Conservation (phyloP, 805 yeast species). For the Kluyveromyces dobzhanskii region DNA sequence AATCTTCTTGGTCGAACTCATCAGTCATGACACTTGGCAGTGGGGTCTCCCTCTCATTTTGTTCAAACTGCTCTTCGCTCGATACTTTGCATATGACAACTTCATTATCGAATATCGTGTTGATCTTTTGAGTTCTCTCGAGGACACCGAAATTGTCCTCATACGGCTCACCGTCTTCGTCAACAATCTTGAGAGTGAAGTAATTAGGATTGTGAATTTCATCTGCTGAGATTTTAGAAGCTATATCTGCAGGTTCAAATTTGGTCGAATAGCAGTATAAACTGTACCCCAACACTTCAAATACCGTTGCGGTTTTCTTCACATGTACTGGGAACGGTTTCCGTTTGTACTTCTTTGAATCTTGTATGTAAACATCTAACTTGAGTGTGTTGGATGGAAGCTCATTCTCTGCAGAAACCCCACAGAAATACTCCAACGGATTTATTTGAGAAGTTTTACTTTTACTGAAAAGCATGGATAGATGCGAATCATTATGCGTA, state of each 20-base stretch:
- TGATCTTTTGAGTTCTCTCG: slow-evolving; percentile 55
- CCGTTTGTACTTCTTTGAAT: slow-evolving; percentile 18
- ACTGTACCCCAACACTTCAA: slow-evolving; percentile 27
- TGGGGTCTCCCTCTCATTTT: slow-evolving; percentile 48
- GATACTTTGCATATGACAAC: slow-evolving; percentile 63
- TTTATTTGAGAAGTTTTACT: slow-evolving; percentile 15
- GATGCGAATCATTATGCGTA: slow-evolving; percentile 42
- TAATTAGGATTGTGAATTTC: slow-evolving; percentile 22
- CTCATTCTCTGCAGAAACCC: slow-evolving; percentile 27
- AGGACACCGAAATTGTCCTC: slow-evolving; percentile 86
- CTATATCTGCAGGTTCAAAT: slow-evolving; percentile 15
- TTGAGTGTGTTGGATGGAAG: slow-evolving; percentile 19
- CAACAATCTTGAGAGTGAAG: slow-evolving; percentile 59
- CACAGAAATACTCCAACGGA: slow-evolving; percentile 23
- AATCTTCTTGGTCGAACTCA: slow-evolving; percentile 6
- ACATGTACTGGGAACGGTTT: slow-evolving; percentile 20
- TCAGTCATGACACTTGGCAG: slow-evolving; percentile 31
- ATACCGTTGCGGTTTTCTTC: slow-evolving; percentile 25
- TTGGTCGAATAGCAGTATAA: slow-evolving; percentile 19
- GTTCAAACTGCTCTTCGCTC: slow-evolving; percentile 35
- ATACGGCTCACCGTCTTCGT: slow-evolving; percentile 88
- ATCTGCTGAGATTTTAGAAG: slow-evolving; percentile 13
- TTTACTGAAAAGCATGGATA: slow-evolving; percentile 21
- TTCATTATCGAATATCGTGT: slow-evolving; percentile 73
- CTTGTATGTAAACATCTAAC: slow-evolving; percentile 22